Percentiles rank a stretch among this genome's conserved stretches.
phyloP scores from a whole-genome alignment of 352 stramenopile genomes.

The Phytophthora cactorum region DNA sequence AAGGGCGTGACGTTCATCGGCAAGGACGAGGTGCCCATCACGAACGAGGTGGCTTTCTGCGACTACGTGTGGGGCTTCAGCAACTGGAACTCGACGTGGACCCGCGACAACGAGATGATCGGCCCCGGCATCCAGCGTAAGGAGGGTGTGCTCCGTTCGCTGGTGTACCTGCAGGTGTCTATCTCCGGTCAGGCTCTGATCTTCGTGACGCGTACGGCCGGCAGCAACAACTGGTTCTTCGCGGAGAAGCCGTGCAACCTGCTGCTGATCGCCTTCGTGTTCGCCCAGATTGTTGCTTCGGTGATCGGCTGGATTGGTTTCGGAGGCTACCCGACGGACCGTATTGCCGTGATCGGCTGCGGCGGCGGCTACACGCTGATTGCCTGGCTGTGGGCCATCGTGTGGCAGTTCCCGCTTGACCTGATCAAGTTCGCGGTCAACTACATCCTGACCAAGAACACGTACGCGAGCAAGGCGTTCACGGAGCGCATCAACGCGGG shows the following conservation, averaged over 20 bases:
- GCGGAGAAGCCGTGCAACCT: constrained; percentile 69
- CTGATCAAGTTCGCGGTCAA: constrained; percentile 78
- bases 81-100: constrained; percentile 81
- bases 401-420: constrained; percentile 81
- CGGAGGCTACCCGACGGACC: constrained; percentile 66
- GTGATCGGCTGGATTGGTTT: constrained; percentile 75
- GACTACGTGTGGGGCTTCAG: constrained; percentile 70
- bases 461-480: constrained; percentile 51
- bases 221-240: constrained; percentile 83
- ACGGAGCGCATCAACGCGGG: constrained; percentile 79
- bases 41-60: constrained; percentile 71
- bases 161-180: constrained; percentile 77
- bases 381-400: constrained; percentile 69
- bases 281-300: constrained; percentile 70
- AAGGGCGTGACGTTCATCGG: constrained; percentile 63
- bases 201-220: constrained; percentile 75
- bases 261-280: constrained; percentile 70
- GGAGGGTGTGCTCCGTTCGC: constrained; percentile 65
- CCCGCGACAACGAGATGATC: constrained; percentile 63
- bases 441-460: constrained; percentile 46
- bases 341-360: constrained; percentile 70
- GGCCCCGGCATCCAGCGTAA: constrained; percentile 72
- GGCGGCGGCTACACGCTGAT: constrained; percentile 69
- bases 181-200: constrained; percentile 80
- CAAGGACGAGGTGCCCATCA: constrained; percentile 63